phyloP scores from a whole-genome alignment of 2,329 filamentous ascomycete genomes.

The Botrytis cinerea region DNA sequence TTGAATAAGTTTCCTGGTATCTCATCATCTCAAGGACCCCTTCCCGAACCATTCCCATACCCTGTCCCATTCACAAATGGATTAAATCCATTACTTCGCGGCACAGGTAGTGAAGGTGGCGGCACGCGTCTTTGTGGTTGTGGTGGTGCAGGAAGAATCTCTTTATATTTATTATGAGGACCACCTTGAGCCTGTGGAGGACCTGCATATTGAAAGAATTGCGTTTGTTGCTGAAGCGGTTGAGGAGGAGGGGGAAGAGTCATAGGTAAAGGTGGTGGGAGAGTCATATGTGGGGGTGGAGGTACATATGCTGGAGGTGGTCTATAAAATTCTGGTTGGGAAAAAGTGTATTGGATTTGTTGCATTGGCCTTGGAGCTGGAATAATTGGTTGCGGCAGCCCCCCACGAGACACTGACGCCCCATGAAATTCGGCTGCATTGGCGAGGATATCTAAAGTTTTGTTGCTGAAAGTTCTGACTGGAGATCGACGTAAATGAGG shows the following conservation, averaged over 20 bases:
- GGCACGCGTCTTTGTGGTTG: conserved; percentile 1
- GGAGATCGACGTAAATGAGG: conserved; percentile 19
- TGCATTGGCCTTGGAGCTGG: neutral
- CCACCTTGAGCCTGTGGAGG: conserved; percentile 7
- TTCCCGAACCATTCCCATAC: neutral
- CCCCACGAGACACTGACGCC: neutral
- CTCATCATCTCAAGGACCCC: neutral
- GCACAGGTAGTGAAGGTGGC: neutral
- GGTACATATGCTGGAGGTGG: neutral
- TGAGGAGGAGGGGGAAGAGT: conserved; percentile 16
- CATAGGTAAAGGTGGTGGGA: conserved; percentile 9
- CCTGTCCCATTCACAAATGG: conserved; percentile 7
- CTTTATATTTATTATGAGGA: conserved; percentile 11
- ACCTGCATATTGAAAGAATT: conserved; percentile 19
- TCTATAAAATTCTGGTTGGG: conserved; percentile 16
- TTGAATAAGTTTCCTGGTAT: neutral
- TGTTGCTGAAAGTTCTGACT: conserved; percentile 6
- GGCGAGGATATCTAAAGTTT: conserved; percentile 17
- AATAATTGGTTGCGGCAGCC: neutral
- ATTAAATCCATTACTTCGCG: neutral
- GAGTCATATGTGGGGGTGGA: conserved; percentile 16
- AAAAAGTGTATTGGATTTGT: conserved; percentile 9
- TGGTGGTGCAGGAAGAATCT: conserved; percentile 17
- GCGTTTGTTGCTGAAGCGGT: conserved; percentile 7
- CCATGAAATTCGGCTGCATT: conserved; percentile 18